Percentiles rank a stretch among this genome's conserved stretches.
Evolutionary conservation across 352 stramenopile genomes (phyloP).

Genomic region (Globisporangium cylindrosporum): DNA sequence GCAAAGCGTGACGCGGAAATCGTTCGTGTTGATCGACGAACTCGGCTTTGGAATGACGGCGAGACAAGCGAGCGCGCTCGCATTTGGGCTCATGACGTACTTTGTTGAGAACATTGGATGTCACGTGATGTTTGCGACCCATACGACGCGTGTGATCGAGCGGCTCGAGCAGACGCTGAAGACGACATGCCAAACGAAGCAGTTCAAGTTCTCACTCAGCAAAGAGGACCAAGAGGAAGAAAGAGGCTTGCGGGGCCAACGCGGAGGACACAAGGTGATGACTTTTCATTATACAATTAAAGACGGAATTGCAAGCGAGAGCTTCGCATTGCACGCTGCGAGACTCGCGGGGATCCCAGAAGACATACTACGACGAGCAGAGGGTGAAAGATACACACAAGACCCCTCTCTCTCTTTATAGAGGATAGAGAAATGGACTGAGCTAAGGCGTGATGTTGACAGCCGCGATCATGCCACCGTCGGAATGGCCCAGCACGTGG

Average conservation of each 20-base stretch:
- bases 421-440: not conserved
- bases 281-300: slow-evolving; percentile 14
- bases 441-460: slow-evolving; percentile 44
- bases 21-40: slow-evolving; percentile 46
- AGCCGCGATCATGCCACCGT: slow-evolving; percentile 72
- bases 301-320: slow-evolving; percentile 34
- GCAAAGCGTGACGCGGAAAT: slow-evolving; percentile 24
- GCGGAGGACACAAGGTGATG: not conserved
- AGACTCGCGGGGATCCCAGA: slow-evolving; percentile 4
- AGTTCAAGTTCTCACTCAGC: slow-evolving; percentile 1
- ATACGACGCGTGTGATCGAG: slow-evolving; percentile 27
- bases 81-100: slow-evolving; percentile 22
- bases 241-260: not conserved
- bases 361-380: slow-evolving; percentile 5
- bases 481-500: slow-evolving; percentile 77
- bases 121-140: slow-evolving; percentile 36
- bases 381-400: not conserved
- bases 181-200: slow-evolving; percentile 11
- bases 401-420: not conserved
- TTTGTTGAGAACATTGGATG: slow-evolving; percentile 29
- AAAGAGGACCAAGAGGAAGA: not conserved
- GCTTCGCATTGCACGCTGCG: slow-evolving; percentile 10
- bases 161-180: slow-evolving; percentile 8
- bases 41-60: slow-evolving; percentile 37
- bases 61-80: slow-evolving; percentile 26